Base-by-base conservation (phyloP, 106 monocot species). In the Dendrobium chrysotoxum region DNA sequence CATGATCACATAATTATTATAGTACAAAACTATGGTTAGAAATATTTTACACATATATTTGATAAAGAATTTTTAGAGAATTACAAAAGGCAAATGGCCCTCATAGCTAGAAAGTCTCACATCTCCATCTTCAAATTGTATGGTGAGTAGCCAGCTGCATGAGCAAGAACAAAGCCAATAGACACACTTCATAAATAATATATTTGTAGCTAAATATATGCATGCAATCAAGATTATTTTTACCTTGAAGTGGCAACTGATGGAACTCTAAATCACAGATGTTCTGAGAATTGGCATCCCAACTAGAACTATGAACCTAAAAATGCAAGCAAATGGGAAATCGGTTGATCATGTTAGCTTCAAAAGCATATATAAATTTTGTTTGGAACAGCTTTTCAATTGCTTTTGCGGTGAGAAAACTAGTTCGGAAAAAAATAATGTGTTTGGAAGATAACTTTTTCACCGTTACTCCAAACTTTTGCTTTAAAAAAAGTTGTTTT, bases 101-200 rank as follows among this genome's bases (percentile, higher is more conserved):
- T 35, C 35, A 35, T 40, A 79, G 70, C 1, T n/a, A 8, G 42
- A 45, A 65, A 42, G 11, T 61, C 50, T 80, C 80, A 80, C 80
- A 80, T 80, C 80, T 80, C 80, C 47, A 65, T 50, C 80, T 80
- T 80, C 72, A 72, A 20, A 72, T 80, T 53, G 72, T 11, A 20
- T 15, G 45, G 40, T 30, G 65, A 46, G 23, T 25, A 11, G 28
- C 44, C 44, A 18, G 28, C 79, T 79, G 79, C 79, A 79, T 12
- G 15, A 79, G 4, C 12, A n/a, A 64, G 35, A 35, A 35, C 35
- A 35, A 35, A 35, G 35, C 35, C 35, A 35, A 35, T 35, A 35
- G 35, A 35, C 35, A 35, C 2, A 35, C 35, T 35, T 35, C 5
- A 20, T 5, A 57, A 4, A 57, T 57, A 61, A 61, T 61, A 61